phyloP scores from a whole-genome alignment of 2,329 filamentous ascomycete species.

The Didymella segeticola region DNA sequence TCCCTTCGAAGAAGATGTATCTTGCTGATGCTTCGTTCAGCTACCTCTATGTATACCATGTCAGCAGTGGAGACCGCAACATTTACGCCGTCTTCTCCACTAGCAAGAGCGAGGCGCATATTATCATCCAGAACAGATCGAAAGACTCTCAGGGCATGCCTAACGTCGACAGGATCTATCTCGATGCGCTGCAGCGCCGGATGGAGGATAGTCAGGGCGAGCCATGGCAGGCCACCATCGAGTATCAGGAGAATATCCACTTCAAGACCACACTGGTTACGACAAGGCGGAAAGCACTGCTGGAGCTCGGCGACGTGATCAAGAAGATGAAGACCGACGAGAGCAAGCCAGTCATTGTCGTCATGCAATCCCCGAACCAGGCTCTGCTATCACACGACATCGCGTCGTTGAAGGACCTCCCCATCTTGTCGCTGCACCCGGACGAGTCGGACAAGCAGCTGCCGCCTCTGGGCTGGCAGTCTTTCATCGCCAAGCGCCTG shows the following conservation, averaged over 20 bases:
- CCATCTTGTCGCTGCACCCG: constrained; percentile 79
- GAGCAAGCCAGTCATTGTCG: constrained; percentile 77
- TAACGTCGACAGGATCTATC: constrained; percentile 88
- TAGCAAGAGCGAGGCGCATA: constrained; percentile 76
- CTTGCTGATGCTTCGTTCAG: constrained; percentile 75
- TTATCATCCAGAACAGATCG: constrained; percentile 85
- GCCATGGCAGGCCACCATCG: constrained; percentile 79
- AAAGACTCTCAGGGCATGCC: constrained; percentile 86
- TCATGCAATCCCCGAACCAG: constrained; percentile 88
- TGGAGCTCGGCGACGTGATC: constrained; percentile 85
- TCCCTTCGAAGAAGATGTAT: constrained; percentile 74
- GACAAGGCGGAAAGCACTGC: constrained; percentile 84
- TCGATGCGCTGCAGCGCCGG: constrained; percentile 73
- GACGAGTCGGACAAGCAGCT: constrained; percentile 85
- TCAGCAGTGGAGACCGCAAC: constrained; percentile 87
- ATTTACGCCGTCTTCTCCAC: constrained; percentile 95
- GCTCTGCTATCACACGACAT: constrained; percentile 84
- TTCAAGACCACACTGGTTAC: constrained; percentile 90
- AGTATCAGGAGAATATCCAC: constrained; percentile 83
- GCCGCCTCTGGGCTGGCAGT: constrained; percentile 92
- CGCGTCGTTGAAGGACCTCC: constrained; percentile 82
- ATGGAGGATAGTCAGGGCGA: constrained; percentile 71
- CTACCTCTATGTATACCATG: constrained; percentile 92
- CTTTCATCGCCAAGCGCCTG: constrained; percentile 82
- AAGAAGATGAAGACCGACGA: constrained; percentile 93